Evolutionary conservation across 2,329 filamentous ascomycete species (phyloP).

Genomic region (Trichoderma arundinaceum): DNA sequence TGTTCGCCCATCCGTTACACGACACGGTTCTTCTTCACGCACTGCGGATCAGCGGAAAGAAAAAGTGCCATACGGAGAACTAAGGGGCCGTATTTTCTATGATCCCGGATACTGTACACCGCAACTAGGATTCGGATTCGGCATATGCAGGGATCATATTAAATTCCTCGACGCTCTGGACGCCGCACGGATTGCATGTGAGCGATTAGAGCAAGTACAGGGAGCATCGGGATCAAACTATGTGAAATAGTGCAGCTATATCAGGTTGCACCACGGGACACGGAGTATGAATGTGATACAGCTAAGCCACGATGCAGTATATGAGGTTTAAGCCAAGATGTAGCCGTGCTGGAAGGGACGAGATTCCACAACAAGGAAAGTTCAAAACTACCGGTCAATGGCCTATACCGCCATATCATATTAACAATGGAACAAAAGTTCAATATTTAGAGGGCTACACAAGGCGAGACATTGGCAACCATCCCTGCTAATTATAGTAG

Average conservation of each 20-base stretch:
- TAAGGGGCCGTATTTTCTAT: not conserved
- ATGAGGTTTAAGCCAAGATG: not conserved
- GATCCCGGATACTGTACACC: not conserved
- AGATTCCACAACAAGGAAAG: not conserved
- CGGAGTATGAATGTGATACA: not conserved
- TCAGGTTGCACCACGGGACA: no score
- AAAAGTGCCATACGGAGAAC: no score
- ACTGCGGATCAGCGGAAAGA: not conserved
- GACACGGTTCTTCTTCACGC: not conserved
- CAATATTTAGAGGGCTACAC: not conserved
- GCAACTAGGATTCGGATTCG: not conserved
- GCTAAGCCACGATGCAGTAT: not conserved
- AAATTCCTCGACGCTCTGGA: not conserved
- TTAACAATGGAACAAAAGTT: not conserved
- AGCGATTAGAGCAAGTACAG: no score
- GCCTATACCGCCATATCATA: not conserved
- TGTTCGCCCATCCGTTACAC: not conserved
- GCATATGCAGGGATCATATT: not conserved
- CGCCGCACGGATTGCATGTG: not conserved
- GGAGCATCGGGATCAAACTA: no score
- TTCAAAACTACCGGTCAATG: not conserved
- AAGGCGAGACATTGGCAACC: not conserved
- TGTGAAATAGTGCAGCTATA: no score
- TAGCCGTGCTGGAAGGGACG: not conserved
- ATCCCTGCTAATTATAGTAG: no score